A percentile compares a stretch with the other conserved stretches of the same genome.
Conservation (phyloP, 2,329 filamentous ascomycete genomes). For the Colletotrichum tanaceti region DNA sequence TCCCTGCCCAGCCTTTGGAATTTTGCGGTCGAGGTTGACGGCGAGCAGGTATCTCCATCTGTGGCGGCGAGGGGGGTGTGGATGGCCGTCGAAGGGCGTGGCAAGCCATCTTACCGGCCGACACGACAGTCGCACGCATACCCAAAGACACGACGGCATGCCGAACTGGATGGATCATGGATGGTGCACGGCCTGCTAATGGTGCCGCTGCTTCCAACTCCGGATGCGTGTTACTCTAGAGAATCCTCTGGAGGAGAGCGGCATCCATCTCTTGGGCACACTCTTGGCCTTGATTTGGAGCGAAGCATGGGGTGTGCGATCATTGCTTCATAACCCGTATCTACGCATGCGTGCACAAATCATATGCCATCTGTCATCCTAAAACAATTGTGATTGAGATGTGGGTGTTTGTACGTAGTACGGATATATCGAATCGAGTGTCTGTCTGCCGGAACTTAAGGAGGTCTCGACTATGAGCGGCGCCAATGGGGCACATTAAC, state of each 20-base stretch:
- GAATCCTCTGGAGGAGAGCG: slow-evolving; percentile 16
- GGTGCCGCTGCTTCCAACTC: slow-evolving; percentile 26
- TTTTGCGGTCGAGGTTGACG: slow-evolving; percentile 34
- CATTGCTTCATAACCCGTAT: not conserved
- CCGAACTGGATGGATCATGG: slow-evolving; percentile 26
- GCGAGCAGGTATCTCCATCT: slow-evolving; percentile 25
- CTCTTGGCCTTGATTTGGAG: slow-evolving; percentile 23
- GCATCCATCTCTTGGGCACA: slow-evolving; percentile 23
- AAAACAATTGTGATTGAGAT: not conserved
- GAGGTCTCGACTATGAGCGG: slow-evolving; percentile 26
- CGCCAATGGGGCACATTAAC: slow-evolving; percentile 18
- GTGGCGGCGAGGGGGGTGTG: slow-evolving; percentile 37
- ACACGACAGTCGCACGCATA: slow-evolving; percentile 29
- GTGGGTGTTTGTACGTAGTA: no score
- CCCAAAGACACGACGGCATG: slow-evolving; percentile 38
- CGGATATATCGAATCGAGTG: slow-evolving; percentile 10
- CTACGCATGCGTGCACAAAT: slow-evolving; percentile 3
- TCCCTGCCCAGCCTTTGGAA: slow-evolving; percentile 32
- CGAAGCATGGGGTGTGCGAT: not conserved
- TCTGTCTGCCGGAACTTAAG: slow-evolving; percentile 16
- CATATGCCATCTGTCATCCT: not conserved
- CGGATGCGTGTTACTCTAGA: slow-evolving; percentile 36
- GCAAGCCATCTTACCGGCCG: slow-evolving; percentile 32
- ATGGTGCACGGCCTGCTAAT: slow-evolving; percentile 37
- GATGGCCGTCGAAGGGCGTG: slow-evolving; percentile 21